Evolutionary conservation across 2,329 filamentous ascomycete species (phyloP), one percentile per base, ranked within the genome.

Genomic region (Fusarium tanahbumbuense): DNA sequence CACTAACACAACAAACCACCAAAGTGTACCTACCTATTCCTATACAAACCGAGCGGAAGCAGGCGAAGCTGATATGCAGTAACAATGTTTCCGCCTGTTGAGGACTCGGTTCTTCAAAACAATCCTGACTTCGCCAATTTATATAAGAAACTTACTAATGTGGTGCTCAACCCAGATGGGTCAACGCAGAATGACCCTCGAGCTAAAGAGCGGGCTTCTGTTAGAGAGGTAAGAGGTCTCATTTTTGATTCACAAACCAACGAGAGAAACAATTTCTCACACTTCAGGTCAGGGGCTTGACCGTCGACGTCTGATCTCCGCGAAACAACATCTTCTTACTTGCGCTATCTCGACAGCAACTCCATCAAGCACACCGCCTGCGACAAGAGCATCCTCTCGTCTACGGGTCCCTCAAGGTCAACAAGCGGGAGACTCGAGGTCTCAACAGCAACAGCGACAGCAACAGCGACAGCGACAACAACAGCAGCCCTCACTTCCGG

Each of bases 71-170:
- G 65, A 25, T 57, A 37, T 49, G 50, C 34, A 20, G 60, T 60
- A 37, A 58, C 76, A 20, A 89, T 90, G 87, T 78, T 90, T 4
- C 88, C 88, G 0, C 87, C 87, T 0, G 78, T 90, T 11, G 88
- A 90, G 22, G 81, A 85, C 11, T 71, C 82, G 0, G 79, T 90
- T 20, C 76, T 91, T 2, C 77, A 83, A 55, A 83, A 81, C 61
- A 90, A 91, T 67, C 88, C 88, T 0, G 83, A 86, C 23, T 91
- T 91, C 72, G 85, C 86, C n/a, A 80, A 82, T 34, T 82, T 91
- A 8, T 88, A 90, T 77, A 81, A 79, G 18, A 86, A 82, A 15
- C 80, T 91, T 47, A 86, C 85, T 9, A 84, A 82, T 2, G 81
- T 81, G 3, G 76, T 89, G 27, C 82, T 91, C 8, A 87, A 88